phyloP scores from a whole-genome alignment of 208 protist genomes.

The Wallacemonas sp. region DNA sequence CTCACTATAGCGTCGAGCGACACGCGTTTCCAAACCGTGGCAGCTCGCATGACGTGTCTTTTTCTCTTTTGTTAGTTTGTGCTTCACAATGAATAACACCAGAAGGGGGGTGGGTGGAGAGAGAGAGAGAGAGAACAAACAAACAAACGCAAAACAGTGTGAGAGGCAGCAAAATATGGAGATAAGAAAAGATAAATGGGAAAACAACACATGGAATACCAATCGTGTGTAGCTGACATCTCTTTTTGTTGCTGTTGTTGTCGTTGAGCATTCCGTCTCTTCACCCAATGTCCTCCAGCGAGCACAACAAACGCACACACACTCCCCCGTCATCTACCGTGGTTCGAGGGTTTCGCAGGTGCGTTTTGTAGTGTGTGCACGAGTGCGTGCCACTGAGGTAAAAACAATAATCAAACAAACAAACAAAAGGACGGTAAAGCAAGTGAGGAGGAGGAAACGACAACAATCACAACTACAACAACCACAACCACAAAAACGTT shows the following conservation, averaged over 20 bases:
- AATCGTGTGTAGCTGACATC: too few species aligned
- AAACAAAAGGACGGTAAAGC: not conserved
- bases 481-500: conserved; percentile 11
- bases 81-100: not conserved
- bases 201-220: too few species aligned
- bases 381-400: too few species aligned
- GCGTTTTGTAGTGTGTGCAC: too few species aligned
- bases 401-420: conserved; percentile 10
- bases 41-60: not conserved
- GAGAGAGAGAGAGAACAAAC: conserved; percentile 1
- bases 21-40: not conserved
- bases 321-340: not conserved
- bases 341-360: too few species aligned
- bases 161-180: conserved; percentile 2
- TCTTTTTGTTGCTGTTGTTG: not conserved
- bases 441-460: not conserved
- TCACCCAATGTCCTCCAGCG: too few species aligned
- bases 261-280: too few species aligned
- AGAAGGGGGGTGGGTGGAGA: not conserved
- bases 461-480: conserved; percentile 8
- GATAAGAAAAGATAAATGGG: not conserved
- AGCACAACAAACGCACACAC: conserved; percentile 6
- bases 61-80: not conserved
- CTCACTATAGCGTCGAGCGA: not conserved
- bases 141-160: not conserved